Base-by-base conservation (phyloP, 768 basidiomycete genomes). In the Hortiboletus flavorubellus region DNA sequence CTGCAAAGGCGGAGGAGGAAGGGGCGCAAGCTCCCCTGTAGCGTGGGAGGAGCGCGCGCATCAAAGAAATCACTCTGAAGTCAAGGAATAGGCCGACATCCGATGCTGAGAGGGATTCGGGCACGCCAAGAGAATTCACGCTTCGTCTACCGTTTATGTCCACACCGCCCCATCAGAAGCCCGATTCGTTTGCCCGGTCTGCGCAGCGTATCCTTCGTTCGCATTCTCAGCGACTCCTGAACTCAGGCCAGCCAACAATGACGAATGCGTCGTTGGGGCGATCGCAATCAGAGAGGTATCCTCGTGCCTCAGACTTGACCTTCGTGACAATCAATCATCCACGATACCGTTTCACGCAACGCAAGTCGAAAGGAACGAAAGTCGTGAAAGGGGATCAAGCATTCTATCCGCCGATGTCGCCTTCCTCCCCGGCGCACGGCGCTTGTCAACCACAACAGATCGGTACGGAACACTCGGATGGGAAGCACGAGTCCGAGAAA, bases 181-280 rank as follows among this genome's bases (percentile, higher is more conserved):
- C 45, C 0, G 48, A 54, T 10, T 43, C 54, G 4, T 23, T 30
- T 5, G 21, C 40, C 14, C 53, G 60, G 59, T 58, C 60, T 31
- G 47, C 56, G 14, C 54, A 59, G 9, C 66, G 58, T 30, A 59
- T 68, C 45, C 64, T 66, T 34, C 68, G 70, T 38, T 66, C 68
- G 14, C 59, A 60, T 16, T 68, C 68, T 4, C 70, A 68, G 33
- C 55, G 62, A 39, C 49, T 59, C 18, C 23, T 21, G 34, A 49
- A 38, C 31, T 16, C 54, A 21, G 34, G 12, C 18, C 23, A 40
- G 26, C 10, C 31, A 8, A 16, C 38, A 3, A 48, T 45, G 48
- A 39, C 38, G 41, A 54, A 53, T 3, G n/a, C 33, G 5, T 14
- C 46, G 8, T 47, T 68, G 40, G 60, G 51, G 37, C 61, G 68